Conservation (phyloP, 164 flowering plant species). For the Magnolia officinalis region DNA sequence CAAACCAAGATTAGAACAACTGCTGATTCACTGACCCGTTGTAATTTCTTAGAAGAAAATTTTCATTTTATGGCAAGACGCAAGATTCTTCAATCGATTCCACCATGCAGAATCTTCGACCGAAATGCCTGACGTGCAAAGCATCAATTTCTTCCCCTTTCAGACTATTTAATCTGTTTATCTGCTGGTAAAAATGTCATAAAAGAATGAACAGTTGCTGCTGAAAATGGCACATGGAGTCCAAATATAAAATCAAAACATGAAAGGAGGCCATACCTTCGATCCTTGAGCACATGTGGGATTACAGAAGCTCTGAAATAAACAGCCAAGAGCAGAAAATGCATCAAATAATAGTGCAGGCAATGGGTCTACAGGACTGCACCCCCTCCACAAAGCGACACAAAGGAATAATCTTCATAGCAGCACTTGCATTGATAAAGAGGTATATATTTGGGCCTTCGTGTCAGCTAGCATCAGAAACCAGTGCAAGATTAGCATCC, state of each 20-base stretch:
- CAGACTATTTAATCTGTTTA: background rate
- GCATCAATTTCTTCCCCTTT: background rate
- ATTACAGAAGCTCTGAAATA: slow-evolving; percentile 1
- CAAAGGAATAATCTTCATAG: slow-evolving; percentile 9
- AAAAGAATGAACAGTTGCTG: background rate
- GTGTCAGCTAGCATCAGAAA: slow-evolving; percentile 14
- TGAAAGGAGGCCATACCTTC: slow-evolving; percentile 8
- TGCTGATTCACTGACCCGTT: background rate
- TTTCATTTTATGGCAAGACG: background rate
- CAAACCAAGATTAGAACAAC: background rate
- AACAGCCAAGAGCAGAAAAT: slow-evolving; percentile 4
- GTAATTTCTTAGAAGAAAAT: background rate
- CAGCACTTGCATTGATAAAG: slow-evolving; percentile 5
- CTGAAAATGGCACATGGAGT: background rate
- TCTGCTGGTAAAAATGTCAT: background rate
- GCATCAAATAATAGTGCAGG: slow-evolving; percentile 6
- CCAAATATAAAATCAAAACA: background rate
- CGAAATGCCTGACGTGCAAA: background rate
- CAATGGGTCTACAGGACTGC: slow-evolving; percentile 4
- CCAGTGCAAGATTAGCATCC: slow-evolving; percentile 9
- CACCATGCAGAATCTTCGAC: background rate
- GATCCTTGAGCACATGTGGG: background rate
- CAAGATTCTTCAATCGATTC: background rate
- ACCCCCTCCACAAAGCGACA: slow-evolving; percentile 13
- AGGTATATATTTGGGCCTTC: slow-evolving; percentile 6